Conservation (phyloP, 352 stramenopile genomes). For the Thalassiosira hispida region DNA sequence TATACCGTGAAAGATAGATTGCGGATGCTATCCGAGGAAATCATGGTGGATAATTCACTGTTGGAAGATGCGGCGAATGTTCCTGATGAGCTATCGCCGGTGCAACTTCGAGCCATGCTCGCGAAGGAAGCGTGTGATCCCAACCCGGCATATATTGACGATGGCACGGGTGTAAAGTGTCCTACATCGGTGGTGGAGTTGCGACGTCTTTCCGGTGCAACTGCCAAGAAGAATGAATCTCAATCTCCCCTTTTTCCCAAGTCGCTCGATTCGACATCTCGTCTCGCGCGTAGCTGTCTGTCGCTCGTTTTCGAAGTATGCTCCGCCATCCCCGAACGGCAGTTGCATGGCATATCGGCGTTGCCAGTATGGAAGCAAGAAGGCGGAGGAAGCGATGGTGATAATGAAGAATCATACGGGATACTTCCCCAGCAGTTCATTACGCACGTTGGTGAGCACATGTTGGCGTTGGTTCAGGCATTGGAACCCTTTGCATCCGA, state of each 20-base stretch:
- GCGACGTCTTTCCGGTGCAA: slow-evolving; percentile 47
- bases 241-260: slow-evolving; percentile 53
- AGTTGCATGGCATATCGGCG: slow-evolving; percentile 67
- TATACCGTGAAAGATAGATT: slow-evolving; percentile 62
- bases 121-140: slow-evolving; percentile 60
- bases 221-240: background rate
- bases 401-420: slow-evolving; percentile 67
- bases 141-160: slow-evolving; percentile 19
- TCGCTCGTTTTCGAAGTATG: slow-evolving; percentile 80
- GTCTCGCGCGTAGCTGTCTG: slow-evolving; percentile 69
- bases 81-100: slow-evolving; percentile 29
- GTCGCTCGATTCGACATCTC: slow-evolving; percentile 50
- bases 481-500: slow-evolving; percentile 83
- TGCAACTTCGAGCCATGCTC: slow-evolving; percentile 69
- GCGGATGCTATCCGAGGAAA: slow-evolving; percentile 50
- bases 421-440: slow-evolving; percentile 81
- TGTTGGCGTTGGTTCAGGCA: slow-evolving; percentile 79
- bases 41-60: slow-evolving; percentile 27
- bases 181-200: slow-evolving; percentile 47
- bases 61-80: background rate
- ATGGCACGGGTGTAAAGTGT: slow-evolving; percentile 41
- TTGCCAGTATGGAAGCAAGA: slow-evolving; percentile 72
- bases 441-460: slow-evolving; percentile 81
- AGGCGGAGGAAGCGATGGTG: slow-evolving; percentile 17
- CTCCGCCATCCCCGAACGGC: slow-evolving; percentile 67